phyloP scores from a whole-genome alignment of 805 yeast species.

The Vanderwaltozyma verrucispora region DNA sequence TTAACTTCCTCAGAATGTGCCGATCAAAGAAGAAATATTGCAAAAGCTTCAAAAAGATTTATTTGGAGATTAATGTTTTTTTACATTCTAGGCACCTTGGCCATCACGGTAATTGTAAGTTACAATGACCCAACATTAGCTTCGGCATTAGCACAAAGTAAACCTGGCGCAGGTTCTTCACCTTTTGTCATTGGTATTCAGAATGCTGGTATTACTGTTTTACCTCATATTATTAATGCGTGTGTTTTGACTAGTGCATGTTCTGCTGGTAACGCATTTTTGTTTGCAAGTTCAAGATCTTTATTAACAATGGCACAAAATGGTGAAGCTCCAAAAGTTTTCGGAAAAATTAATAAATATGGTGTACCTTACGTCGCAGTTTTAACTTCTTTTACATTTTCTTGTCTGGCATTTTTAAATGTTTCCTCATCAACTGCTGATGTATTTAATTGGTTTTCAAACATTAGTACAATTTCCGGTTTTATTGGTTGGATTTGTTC shows the following conservation, averaged over 20 bases:
- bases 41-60: constrained; percentile 51
- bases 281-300: constrained; percentile 47
- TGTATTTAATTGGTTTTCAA: constrained; percentile 57
- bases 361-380: constrained; percentile 44
- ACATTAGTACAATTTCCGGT: constrained; percentile 56
- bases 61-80: constrained; percentile 52
- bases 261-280: constrained; percentile 39
- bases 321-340: constrained; percentile 41
- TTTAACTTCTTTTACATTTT: constrained; percentile 16
- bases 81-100: constrained; percentile 46
- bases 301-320: constrained; percentile 34
- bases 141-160: constrained; percentile 38
- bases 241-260: constrained; percentile 50
- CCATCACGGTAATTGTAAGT: constrained; percentile 52
- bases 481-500: constrained; percentile 54
- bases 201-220: constrained; percentile 49
- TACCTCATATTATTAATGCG: constrained; percentile 54
- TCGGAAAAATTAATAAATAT: constrained; percentile 37
- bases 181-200: constrained; percentile 58
- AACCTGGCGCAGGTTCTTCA: constrained; percentile 50
- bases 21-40: constrained; percentile 48
- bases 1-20: constrained; percentile 49
- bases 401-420: constrained; percentile 44
- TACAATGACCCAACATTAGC: constrained; percentile 40
- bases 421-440: constrained; percentile 40